Base-by-base conservation (phyloP, 257 asterid genomes). In the Osmanthus fragrans region DNA sequence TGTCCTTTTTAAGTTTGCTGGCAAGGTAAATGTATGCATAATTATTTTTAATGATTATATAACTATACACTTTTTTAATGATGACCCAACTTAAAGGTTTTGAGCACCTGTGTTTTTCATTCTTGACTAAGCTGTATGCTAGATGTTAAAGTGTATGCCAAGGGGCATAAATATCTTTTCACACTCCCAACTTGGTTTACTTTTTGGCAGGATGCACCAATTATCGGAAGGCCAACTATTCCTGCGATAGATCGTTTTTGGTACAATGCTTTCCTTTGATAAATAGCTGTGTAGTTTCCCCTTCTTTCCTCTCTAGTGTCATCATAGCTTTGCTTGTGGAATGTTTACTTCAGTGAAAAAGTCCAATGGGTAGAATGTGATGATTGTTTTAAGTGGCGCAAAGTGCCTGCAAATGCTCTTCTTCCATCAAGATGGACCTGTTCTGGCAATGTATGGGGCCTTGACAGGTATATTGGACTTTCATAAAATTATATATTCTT, bases 311-410 rank as follows among this genome's bases (percentile, higher is more conserved):
- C 67, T 36, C 36, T 60, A 74, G 25, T 32, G 11, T 21, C 64
- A 21, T 36, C 11, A 39, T 73, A 56, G 16, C 75, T 73, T 77
- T 73, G 77, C 78, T n/a, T 73, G 74, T 70, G 70, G 79, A 72
- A 81, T 77, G 75, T 78, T 83, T 33, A 82, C 77, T 58, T 40
- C 82, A 95, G 99, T 71, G 85, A 78, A 79, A 84, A 83, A 75
- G 76, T 85, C 75, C 96, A 89, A 80, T 95, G 98, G 97, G 87
- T 87, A 82, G 97, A 95, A 56, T 95, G 99, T 76, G 98, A 95
- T 79, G 94, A 92, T 68, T 95, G 99, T 84, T 89, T 81, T 69
- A 93, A 95, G 90, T 93, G 98, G 98, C 98, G 98, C 70, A 90
- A 90, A 86, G 84, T 91, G 80, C 94, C 97, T 7, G 89, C 80